These are phyloP conservation scores for Fusarium concolor DNA, from an alignment of 2,329 filamentous ascomycete genomes.

Conservation along the genomic window DNA sequence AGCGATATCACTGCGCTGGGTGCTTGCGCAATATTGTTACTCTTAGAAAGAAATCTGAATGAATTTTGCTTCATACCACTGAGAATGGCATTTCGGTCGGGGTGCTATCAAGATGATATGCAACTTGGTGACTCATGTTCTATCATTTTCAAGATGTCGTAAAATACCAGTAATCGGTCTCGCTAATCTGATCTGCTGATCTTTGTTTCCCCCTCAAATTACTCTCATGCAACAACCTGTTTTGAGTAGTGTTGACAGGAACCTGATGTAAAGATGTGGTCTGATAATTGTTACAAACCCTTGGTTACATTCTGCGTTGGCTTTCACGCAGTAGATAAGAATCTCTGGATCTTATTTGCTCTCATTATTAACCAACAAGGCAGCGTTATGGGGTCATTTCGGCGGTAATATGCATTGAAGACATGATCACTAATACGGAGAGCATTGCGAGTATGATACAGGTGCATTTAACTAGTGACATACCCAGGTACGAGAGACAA, in stretches of 20 bases:
- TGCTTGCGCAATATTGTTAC: neutral
- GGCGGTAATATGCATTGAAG: neutral
- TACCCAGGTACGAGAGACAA: neutral
- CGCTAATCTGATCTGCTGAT: slow-evolving; percentile 17
- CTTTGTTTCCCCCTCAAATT: slow-evolving; percentile 2
- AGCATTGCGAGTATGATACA: neutral
- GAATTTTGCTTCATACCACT: neutral
- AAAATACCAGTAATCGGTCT: slow-evolving; percentile 11
- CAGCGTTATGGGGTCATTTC: neutral
- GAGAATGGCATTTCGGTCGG: neutral
- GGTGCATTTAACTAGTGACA: neutral
- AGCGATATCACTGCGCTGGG: neutral
- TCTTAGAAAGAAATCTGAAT: neutral
- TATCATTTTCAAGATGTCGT: slow-evolving; percentile 11
- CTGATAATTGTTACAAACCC: neutral
- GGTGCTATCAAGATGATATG: neutral
- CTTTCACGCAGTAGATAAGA: neutral
- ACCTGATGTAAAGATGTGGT: neutral
- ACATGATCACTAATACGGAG: neutral
- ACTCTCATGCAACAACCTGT: neutral
- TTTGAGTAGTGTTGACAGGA: neutral
- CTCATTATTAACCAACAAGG: accelerated
- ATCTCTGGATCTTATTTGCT: neutral
- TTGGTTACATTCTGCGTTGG: neutral
- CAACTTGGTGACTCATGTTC: neutral